Evolutionary conservation across 192 early-diverging fungal genomes (phyloP).

Genomic region (Coemansia umbellata): DNA sequence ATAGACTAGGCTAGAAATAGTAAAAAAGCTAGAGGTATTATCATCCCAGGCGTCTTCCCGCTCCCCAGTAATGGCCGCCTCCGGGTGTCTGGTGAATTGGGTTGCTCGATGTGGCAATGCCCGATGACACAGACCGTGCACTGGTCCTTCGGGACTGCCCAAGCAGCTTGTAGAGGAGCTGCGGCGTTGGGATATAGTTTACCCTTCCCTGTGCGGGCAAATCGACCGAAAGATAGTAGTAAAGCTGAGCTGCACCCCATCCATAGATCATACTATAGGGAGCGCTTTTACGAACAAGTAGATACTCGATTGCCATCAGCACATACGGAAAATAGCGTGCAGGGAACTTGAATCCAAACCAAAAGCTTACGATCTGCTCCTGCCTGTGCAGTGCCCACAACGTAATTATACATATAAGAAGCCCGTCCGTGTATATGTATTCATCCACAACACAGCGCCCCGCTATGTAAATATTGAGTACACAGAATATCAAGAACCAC

Average conservation of each 20-base stretch:
- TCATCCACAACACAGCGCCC: too few species aligned
- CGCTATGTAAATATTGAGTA: conserved; percentile 6
- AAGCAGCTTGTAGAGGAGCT: conserved; percentile 52
- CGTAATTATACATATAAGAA: conserved; percentile 65
- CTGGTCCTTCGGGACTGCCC: conserved; percentile 28
- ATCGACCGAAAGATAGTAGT: conserved; percentile 67
- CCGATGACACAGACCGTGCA: conserved; percentile 9
- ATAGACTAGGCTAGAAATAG: neutral
- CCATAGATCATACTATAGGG: conserved; percentile 63
- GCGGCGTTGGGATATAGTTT: conserved; percentile 65
- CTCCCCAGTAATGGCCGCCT: conserved; percentile 54
- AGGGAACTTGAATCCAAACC: conserved; percentile 70
- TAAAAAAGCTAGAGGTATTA: neutral
- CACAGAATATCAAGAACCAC: conserved; percentile 66
- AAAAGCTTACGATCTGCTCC: conserved; percentile 58
- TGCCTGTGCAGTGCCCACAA: conserved; percentile 70
- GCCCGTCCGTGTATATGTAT: conserved; percentile 47
- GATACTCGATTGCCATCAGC: conserved; percentile 55
- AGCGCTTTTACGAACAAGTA: conserved; percentile 33
- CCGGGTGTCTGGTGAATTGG: conserved; percentile 22
- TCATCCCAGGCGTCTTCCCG: conserved; percentile 48
- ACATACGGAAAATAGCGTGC: conserved; percentile 78
- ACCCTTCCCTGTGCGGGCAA: conserved; percentile 64
- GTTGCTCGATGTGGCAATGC: conserved; percentile 13
- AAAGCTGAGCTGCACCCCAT: conserved; percentile 62